phyloP scores from a whole-genome alignment of 1,139 yeast species.

The Lodderomyces margitis region DNA sequence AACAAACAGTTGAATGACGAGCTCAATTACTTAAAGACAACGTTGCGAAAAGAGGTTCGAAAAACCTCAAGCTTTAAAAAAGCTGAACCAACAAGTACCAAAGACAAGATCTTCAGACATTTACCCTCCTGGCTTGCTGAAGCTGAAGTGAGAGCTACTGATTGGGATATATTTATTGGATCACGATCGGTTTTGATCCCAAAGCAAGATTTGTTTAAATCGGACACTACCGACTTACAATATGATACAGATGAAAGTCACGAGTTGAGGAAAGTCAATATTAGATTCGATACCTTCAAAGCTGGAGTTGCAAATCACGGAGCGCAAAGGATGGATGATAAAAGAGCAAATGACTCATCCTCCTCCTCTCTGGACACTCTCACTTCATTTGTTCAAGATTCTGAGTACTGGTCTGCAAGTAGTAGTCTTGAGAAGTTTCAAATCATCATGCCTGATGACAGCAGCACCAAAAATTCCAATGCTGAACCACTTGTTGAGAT shows the following conservation, averaged over 20 bases:
- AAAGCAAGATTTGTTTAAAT: conserved; percentile 33
- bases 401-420: conserved; percentile 12
- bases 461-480: conserved; percentile 7
- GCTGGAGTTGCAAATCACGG: conserved; percentile 9
- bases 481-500: conserved; percentile 9
- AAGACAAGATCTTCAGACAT: conserved; percentile 30
- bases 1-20: conserved; percentile 29
- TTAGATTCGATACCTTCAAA: conserved; percentile 10
- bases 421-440: conserved; percentile 11
- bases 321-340: conserved; percentile 2
- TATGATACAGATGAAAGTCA: conserved; percentile 40
- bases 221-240: conserved; percentile 30
- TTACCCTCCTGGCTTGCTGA: conserved; percentile 51
- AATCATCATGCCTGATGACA: conserved; percentile 10
- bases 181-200: conserved; percentile 61
- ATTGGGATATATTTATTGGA: conserved; percentile 44
- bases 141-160: conserved; percentile 29
- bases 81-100: conserved; percentile 6
- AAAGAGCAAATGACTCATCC: conserved; percentile 5
- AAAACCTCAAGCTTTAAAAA: neutral
- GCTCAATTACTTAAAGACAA: conserved; percentile 18
- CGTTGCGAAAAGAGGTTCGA: conserved; percentile 3
- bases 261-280: conserved; percentile 30
- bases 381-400: conserved; percentile 8
- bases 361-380: conserved; percentile 14